Evolutionary conservation across 2,329 filamentous ascomycete species (phyloP).

Genomic region (Penicillium sp.): DNA sequence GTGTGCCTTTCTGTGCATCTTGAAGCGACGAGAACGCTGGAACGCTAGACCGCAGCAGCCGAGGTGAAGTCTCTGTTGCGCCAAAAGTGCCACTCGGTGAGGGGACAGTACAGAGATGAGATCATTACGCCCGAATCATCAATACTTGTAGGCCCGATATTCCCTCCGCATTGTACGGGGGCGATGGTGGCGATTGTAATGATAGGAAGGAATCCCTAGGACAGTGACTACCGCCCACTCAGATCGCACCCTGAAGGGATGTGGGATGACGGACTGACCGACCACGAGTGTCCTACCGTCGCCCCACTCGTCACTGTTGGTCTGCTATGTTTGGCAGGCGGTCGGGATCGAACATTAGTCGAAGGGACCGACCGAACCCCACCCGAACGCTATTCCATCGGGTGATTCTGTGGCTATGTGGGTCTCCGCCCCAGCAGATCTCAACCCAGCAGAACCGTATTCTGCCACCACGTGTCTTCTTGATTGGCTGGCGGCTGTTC

Average conservation of each 20-base stretch:
- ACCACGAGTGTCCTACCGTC: neutral
- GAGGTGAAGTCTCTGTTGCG: neutral
- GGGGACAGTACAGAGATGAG: neutral
- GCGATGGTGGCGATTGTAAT: neutral
- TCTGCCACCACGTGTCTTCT: constrained; percentile 39
- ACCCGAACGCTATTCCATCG: neutral
- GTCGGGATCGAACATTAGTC: neutral
- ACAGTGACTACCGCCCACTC: neutral
- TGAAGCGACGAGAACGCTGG: neutral
- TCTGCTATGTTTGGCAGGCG: neutral
- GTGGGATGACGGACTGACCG: neutral
- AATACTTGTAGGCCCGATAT: neutral
- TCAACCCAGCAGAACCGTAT: constrained; percentile 14
- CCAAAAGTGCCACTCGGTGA: neutral
- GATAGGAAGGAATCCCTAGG: neutral
- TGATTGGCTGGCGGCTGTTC: constrained; percentile 33
- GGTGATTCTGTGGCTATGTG: neutral
- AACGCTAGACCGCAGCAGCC: neutral
- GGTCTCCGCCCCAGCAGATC: neutral
- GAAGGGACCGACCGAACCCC: neutral
- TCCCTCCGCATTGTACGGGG: neutral
- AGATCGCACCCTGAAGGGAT: neutral
- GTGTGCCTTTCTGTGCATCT: neutral
- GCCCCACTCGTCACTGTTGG: neutral
- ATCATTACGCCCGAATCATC: neutral